A percentile compares a stretch with the other conserved stretches of the same genome.
These are phyloP conservation scores for Verbena officinalis DNA, from an alignment of 257 asterid genomes.

Conservation along the genomic window DNA sequence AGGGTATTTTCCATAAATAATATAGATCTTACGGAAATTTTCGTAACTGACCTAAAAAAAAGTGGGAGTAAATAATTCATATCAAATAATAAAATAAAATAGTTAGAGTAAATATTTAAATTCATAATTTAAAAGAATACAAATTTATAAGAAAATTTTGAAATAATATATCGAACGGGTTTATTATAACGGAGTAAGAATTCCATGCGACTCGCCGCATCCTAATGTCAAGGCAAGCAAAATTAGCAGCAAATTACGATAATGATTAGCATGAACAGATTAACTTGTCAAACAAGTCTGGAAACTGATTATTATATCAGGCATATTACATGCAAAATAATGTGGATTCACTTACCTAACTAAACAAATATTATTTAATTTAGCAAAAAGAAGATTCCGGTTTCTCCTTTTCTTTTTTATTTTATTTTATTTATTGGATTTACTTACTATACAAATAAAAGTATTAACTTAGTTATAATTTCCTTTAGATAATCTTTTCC, in stretches of 20 bases:
- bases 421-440: not conserved
- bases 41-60: too few relatives aligned
- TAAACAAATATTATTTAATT: not conserved
- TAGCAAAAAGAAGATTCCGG: not conserved
- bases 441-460: too few relatives aligned
- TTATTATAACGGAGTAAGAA: too few relatives aligned
- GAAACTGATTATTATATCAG: not conserved
- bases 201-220: not conserved
- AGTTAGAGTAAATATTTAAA: not conserved
- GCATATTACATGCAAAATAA: not conserved
- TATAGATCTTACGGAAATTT: too few relatives aligned
- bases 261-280: not conserved
- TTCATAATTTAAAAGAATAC: not conserved
- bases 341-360: not conserved
- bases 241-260: not conserved
- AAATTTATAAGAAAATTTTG: not conserved
- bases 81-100: too few relatives aligned
- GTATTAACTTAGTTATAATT: too few relatives aligned
- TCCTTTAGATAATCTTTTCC: too few relatives aligned
- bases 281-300: conserved; percentile 11
- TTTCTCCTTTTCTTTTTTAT: not conserved
- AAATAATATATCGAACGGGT: not conserved
- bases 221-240: not conserved
- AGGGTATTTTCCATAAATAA: too few relatives aligned
- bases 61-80: too few relatives aligned